phyloP scores from a whole-genome alignment of 2,329 filamentous ascomycete genomes.

The Monilinia aucupariae region DNA sequence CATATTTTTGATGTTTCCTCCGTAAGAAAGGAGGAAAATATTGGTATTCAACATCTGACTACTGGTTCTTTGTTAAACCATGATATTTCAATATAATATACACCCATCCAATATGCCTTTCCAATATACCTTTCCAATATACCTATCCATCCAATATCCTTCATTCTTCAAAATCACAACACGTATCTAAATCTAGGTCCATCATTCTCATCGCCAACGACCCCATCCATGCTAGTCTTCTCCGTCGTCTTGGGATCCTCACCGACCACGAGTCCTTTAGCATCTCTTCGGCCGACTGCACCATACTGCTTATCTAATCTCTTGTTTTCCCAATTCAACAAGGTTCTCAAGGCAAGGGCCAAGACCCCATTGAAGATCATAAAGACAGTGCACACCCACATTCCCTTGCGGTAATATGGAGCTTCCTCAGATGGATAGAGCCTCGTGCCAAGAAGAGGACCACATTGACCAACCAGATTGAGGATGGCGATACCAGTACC shows the following conservation, averaged over 20 bases:
- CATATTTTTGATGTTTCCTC: background rate
- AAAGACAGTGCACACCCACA: slow-evolving; percentile 55
- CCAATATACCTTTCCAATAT: too few relatives aligned
- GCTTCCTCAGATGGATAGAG: slow-evolving; percentile 50
- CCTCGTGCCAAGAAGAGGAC: slow-evolving; percentile 58
- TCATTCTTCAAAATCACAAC: slow-evolving; percentile 13
- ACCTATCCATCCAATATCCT: background rate
- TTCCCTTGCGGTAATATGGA: slow-evolving; percentile 49
- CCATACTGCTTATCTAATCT: slow-evolving; percentile 46
- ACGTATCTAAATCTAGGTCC: slow-evolving; percentile 30
- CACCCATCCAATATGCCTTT: too few relatives aligned
- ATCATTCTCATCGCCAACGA: slow-evolving; percentile 28
- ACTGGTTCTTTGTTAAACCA: too few relatives aligned
- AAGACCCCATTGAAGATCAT: slow-evolving; percentile 55
- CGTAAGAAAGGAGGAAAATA: too few relatives aligned
- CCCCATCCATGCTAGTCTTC: background rate
- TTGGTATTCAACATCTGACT: too few relatives aligned
- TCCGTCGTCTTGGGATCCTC: background rate
- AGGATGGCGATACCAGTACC: slow-evolving; percentile 62
- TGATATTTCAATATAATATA: too few relatives aligned
- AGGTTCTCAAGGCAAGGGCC: slow-evolving; percentile 46
- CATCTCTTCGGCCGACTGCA: slow-evolving; percentile 15
- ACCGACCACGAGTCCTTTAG: background rate
- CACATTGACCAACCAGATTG: slow-evolving; percentile 62
- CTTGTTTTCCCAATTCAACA: slow-evolving; percentile 56